Base-by-base conservation (phyloP, 164 flowering plant genomes). In the Chimonanthus salicifolius region DNA sequence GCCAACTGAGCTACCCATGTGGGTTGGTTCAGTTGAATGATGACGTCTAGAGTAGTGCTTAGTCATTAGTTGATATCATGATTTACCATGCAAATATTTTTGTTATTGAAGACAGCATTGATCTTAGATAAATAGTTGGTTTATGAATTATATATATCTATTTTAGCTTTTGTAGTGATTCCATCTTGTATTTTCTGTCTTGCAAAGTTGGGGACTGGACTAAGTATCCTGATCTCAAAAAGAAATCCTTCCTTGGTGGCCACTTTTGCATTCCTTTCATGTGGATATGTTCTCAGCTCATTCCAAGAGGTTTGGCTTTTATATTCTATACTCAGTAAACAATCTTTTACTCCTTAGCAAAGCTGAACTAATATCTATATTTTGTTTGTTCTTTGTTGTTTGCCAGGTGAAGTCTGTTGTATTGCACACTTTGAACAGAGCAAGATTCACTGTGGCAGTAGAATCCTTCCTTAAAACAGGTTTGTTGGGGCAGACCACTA, bases 391-490 rank as follows among this genome's bases (percentile, higher is more conserved):
- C 33, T 4, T 47, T 49, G 60, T 47, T 49, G 45, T 70, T 68
- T 77, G 47, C 48, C 82, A 96, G 99, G 97, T 96, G 51, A 92
- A 82, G 74, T 94, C 98, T 74, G 91, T 92, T 62, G 99, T 94
- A 49, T 79, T 96, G 85, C 97, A 83, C 74, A 92, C 98, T 43
- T 76, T 96, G 84, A 96, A 96, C 77, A 86, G 92, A 11, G 94
- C 91, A 70, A 91, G 99, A 80, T 96, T 96, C 80, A 80, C 86
- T 11, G 97, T 94, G 82, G 97, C 95, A 43, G 97, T 90, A 60
- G 97, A 96, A 5, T 85, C 99, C 58, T 96, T 94, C 76, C 87
- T 96, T n/a, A 87, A 88, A 84, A 88, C 98, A 80, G 99, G 99
- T 94, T 44, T 7, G 44, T 21, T 43, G 15, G 4, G 33, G 33